These are phyloP conservation scores for Clonostachys sp. DNA, from an alignment of 2,329 filamentous ascomycete genomes.

Conservation along the genomic window DNA sequence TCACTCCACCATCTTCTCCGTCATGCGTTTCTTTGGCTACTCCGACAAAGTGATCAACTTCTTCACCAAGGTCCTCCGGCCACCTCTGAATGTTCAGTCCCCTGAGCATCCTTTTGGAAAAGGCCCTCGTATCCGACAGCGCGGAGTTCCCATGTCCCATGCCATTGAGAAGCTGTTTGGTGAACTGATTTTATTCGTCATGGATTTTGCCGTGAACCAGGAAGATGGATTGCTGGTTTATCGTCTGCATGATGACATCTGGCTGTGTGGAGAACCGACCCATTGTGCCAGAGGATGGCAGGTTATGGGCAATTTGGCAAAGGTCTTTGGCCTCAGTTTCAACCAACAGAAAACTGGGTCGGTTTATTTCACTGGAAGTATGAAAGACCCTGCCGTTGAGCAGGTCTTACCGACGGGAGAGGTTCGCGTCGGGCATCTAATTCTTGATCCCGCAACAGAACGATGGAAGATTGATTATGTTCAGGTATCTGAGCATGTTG, in stretches of 20 bases:
- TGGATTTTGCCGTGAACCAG: conserved; percentile 52
- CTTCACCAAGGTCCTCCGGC: not conserved
- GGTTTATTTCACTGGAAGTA: not conserved
- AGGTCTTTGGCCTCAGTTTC: not conserved
- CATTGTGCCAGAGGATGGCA: conserved; percentile 34
- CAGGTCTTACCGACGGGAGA: not conserved
- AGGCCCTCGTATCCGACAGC: not conserved
- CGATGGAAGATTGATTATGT: conserved; percentile 49
- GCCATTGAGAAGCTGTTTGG: not conserved
- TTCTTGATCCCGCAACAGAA: conserved; percentile 16
- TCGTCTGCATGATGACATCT: conserved; percentile 50
- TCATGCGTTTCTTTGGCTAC: conserved; percentile 51
- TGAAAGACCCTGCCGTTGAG: not conserved
- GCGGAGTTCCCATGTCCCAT: not conserved
- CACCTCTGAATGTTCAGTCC: not conserved
- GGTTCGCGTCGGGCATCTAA: not conserved
- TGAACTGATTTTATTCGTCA: not conserved
- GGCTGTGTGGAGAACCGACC: conserved; percentile 36
- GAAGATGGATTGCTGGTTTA: conserved; percentile 44
- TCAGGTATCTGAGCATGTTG: conserved; percentile 47
- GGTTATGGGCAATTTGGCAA: conserved; percentile 31
- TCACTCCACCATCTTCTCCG: conserved; percentile 47
- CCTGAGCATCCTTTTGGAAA: not conserved
- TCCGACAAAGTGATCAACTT: conserved; percentile 21
- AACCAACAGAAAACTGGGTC: not conserved